Conservation (phyloP, 352 stramenopile genomes). For the Globisporangium takayamanum region DNA sequence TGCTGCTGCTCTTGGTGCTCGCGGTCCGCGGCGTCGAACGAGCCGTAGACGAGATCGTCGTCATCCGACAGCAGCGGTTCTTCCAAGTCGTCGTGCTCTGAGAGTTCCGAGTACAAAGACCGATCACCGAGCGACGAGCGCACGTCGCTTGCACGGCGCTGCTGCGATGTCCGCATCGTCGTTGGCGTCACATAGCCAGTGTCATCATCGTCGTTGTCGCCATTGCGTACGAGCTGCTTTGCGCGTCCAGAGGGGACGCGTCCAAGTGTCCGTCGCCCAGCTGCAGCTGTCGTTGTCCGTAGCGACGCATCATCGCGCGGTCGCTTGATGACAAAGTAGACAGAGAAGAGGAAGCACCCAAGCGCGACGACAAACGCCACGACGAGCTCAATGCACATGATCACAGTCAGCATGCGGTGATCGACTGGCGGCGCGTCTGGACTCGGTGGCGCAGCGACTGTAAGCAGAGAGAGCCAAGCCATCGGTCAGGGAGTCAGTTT, state of each 20-base stretch:
- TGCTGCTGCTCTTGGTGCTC: slow-evolving; percentile 10
- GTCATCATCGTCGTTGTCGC: background rate
- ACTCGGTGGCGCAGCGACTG: slow-evolving; percentile 57
- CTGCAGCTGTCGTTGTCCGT: background rate
- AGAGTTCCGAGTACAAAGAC: slow-evolving; percentile 11
- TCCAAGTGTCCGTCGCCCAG: background rate
- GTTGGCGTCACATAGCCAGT: background rate
- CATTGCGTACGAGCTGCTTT: slow-evolving; percentile 1
- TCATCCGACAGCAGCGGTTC: slow-evolving; percentile 64
- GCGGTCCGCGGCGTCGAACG: slow-evolving; percentile 26
- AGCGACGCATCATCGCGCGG: slow-evolving; percentile 30
- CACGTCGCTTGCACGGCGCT: background rate
- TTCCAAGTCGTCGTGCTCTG: slow-evolving; percentile 42
- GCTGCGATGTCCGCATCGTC: background rate
- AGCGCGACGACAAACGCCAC: slow-evolving; percentile 78
- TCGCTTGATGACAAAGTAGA: slow-evolving; percentile 85
- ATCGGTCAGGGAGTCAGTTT: background rate
- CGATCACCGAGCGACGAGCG: slow-evolving; percentile 9
- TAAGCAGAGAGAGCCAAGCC: background rate
- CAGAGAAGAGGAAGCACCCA: slow-evolving; percentile 78
- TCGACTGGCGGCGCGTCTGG: slow-evolving; percentile 75
- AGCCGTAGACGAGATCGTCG: slow-evolving; percentile 63
- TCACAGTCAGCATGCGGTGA: slow-evolving; percentile 73
- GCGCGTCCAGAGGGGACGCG: slow-evolving; percentile 7
- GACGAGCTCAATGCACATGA: slow-evolving; percentile 84